Evolutionary conservation across 2,329 filamentous ascomycete genomes (phyloP).

Genomic region (Aureobasidium sp.): DNA sequence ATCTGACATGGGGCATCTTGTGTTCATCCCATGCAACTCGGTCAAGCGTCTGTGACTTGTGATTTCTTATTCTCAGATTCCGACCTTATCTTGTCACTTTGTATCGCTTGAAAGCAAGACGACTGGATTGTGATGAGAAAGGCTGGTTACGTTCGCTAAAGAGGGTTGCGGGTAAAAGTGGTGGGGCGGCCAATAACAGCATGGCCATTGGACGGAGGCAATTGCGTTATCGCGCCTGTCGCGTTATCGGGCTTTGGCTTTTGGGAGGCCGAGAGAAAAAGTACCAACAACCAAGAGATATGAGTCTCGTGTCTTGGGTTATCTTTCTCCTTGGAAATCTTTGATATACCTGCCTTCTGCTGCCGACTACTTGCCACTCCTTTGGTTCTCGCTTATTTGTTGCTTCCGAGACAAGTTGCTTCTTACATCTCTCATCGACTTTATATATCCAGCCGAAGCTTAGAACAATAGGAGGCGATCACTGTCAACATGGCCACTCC

Average conservation of each 20-base stretch:
- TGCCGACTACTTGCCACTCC: conserved; percentile 7
- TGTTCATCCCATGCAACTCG: too few relatives aligned
- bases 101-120: background rate
- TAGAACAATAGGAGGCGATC: conserved; percentile 6
- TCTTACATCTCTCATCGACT: background rate
- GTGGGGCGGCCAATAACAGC: conserved; percentile 1
- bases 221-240: conserved; percentile 6
- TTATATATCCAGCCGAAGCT: conserved; percentile 5
- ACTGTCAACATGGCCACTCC: conserved; percentile 21
- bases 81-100: background rate
- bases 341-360: background rate
- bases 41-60: too few relatives aligned
- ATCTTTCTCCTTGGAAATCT: background rate
- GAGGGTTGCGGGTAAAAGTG: background rate
- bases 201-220: conserved; percentile 4
- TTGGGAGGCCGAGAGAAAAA: background rate
- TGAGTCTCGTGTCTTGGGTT: background rate
- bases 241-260: conserved; percentile 7
- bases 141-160: background rate
- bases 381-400: background rate
- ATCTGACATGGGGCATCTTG: too few relatives aligned
- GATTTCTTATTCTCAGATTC: too few relatives aligned
- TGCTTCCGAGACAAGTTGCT: background rate
- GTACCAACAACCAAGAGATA: background rate
- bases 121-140: background rate